Evolutionary conservation across 2,329 filamentous ascomycete species (phyloP).

Genomic region (Dactylellina drechsleri): DNA sequence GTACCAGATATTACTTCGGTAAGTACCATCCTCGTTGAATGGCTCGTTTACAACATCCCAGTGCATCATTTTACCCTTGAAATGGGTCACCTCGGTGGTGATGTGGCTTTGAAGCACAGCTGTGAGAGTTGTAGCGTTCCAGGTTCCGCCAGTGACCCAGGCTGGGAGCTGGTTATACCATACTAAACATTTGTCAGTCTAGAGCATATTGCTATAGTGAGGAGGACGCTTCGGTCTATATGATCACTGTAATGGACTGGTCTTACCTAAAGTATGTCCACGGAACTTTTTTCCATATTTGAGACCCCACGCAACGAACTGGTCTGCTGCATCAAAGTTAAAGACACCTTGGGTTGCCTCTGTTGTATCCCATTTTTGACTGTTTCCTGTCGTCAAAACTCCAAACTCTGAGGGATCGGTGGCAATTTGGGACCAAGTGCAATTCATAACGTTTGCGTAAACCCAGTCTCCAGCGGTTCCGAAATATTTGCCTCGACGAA

Average conservation of each 20-base stretch:
- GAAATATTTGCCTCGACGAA: constrained; percentile 45
- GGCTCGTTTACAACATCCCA: constrained; percentile 77
- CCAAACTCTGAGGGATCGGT: constrained; percentile 65
- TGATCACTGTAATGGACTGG: neutral
- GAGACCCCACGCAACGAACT: constrained; percentile 66
- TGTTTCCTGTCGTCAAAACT: constrained; percentile 74
- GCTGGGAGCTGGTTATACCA: constrained; percentile 63
- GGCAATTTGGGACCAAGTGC: constrained; percentile 54
- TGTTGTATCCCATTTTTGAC: constrained; percentile 74
- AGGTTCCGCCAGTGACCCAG: constrained; percentile 56
- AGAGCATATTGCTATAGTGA: no score
- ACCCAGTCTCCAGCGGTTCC: constrained; percentile 58
- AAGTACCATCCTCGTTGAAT: constrained; percentile 66
- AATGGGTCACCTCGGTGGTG: constrained; percentile 69
- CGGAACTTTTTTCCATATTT: constrained; percentile 68
- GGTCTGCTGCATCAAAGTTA: constrained; percentile 69
- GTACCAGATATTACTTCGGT: constrained; percentile 69
- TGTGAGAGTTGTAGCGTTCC: constrained; percentile 65
- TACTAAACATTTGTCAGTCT: constrained; percentile 59
- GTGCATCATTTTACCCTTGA: constrained; percentile 70
- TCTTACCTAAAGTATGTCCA: constrained; percentile 67
- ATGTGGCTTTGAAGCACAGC: constrained; percentile 71
- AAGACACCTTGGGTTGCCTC: constrained; percentile 67
- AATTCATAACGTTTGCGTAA: constrained; percentile 60
- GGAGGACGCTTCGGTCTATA: neutral